Conservation (phyloP, 2,329 filamentous ascomycete species). For the Huntiella bhutanensis region DNA sequence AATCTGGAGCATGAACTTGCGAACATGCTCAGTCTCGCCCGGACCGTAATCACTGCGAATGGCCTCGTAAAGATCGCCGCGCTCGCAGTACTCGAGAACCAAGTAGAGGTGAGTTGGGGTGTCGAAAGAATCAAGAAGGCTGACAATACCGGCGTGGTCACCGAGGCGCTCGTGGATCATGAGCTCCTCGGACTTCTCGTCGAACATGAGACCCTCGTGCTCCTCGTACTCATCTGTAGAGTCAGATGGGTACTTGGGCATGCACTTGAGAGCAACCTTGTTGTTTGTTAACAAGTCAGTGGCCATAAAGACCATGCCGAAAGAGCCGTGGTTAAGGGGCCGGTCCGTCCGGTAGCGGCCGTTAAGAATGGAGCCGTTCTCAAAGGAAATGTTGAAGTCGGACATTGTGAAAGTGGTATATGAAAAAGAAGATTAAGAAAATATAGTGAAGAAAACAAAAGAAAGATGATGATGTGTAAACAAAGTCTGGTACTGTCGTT, state of each 20-base stretch:
- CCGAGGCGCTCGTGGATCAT: conserved; percentile 63
- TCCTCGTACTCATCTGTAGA: conserved; percentile 31
- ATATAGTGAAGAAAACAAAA: conserved; percentile 10
- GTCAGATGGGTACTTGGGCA: conserved; percentile 61
- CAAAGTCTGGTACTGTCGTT: conserved; percentile 11
- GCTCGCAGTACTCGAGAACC: conserved; percentile 85
- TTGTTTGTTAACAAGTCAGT: conserved; percentile 59
- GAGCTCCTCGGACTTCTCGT: conserved; percentile 38
- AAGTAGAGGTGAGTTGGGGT: conserved; percentile 78
- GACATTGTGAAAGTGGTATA: conserved; percentile 35
- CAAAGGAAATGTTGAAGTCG: conserved; percentile 70
- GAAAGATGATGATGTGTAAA: conserved; percentile 7
- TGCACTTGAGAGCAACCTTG: conserved; percentile 84
- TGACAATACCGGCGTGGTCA: conserved; percentile 80
- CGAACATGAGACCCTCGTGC: conserved; percentile 4
- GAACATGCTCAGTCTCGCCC: conserved; percentile 86
- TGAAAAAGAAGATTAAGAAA: conserved; percentile 13
- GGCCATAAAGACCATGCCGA: conserved; percentile 95
- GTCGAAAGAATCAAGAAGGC: conserved; percentile 78
- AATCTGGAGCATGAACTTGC: conserved; percentile 90
- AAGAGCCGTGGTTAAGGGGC: conserved; percentile 94
- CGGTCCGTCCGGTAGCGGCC: conserved; percentile 83
- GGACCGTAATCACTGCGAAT: conserved; percentile 80
- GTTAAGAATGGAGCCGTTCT: conserved; percentile 60
- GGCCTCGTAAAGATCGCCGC: conserved; percentile 92